Evolutionary conservation across 2,329 filamentous ascomycete species (phyloP).

Genomic region (Chrysoporthe puriensis): DNA sequence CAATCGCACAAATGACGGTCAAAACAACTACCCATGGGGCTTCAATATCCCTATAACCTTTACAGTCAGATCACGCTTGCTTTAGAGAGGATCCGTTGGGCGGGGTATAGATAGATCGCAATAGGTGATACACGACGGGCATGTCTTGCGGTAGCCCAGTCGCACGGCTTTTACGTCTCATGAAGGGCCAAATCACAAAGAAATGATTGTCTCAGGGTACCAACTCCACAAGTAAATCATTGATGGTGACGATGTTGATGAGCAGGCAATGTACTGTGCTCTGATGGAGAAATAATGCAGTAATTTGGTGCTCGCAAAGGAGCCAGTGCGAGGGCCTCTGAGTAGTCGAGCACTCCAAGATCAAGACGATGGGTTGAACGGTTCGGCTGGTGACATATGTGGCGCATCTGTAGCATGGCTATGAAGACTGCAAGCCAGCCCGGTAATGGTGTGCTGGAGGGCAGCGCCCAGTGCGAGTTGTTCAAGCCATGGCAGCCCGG

Average conservation of each 20-base stretch:
- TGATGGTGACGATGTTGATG: neutral
- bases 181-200: neutral
- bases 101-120: too few relatives aligned
- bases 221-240: neutral
- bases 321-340: neutral
- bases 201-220: neutral
- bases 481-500: neutral
- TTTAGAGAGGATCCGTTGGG: too few relatives aligned
- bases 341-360: neutral
- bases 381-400: too few relatives aligned
- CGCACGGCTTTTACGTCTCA: neutral
- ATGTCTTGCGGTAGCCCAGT: neutral
- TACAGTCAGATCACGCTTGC: too few relatives aligned
- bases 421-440: neutral
- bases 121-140: too few relatives aligned
- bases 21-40: too few relatives aligned
- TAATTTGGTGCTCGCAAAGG: neutral
- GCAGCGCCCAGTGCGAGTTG: neutral
- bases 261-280: neutral
- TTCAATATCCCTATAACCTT: too few relatives aligned
- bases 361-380: neutral
- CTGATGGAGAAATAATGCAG: neutral
- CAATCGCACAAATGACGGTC: too few relatives aligned
- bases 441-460: neutral
- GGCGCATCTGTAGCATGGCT: neutral